Evolutionary conservation across 1,284 basidiomycete genomes (phyloP).

Genomic region (Pascua sp.): DNA sequence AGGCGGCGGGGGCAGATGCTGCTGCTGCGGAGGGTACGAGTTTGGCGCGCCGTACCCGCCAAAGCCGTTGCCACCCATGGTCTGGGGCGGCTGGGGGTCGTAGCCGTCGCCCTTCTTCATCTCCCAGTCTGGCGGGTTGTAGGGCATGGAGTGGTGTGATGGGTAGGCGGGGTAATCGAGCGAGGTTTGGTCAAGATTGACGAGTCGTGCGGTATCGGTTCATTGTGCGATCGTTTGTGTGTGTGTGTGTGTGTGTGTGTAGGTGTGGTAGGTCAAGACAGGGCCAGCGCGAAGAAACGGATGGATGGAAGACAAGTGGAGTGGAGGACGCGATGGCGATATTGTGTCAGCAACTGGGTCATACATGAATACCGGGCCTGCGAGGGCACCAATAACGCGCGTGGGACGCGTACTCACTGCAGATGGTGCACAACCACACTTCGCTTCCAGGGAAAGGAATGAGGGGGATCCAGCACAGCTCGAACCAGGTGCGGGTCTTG

Average conservation of each 20-base stretch:
- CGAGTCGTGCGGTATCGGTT: too few species aligned
- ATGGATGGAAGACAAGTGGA: neutral
- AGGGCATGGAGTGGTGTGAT: neutral
- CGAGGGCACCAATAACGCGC: neutral
- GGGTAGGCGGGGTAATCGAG: neutral
- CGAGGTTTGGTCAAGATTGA: neutral
- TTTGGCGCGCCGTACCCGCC: constrained; percentile 8
- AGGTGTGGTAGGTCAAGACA: neutral
- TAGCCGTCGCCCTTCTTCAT: constrained; percentile 23
- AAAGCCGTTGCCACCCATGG: neutral
- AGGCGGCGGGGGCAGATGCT: constrained; percentile 12
- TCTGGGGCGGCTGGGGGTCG: constrained; percentile 14
- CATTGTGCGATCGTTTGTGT: too few species aligned
- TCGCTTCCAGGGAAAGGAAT: constrained; percentile 39
- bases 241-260: too few species aligned
- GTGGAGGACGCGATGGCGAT: neutral
- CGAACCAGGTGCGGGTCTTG: constrained; percentile 37
- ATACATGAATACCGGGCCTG: too few species aligned
- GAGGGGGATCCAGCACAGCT: constrained; percentile 45
- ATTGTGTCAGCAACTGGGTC: neutral
- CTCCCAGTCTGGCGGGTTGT: constrained; percentile 12
- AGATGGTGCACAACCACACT: constrained; percentile 44
- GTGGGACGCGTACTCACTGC: constrained; percentile 28
- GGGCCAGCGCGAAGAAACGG: neutral
- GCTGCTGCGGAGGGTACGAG: neutral